A percentile compares a stretch with the other conserved stretches of the same genome.
Conservation (phyloP, 768 basidiomycete genomes). For the Mycena vulgaris region DNA sequence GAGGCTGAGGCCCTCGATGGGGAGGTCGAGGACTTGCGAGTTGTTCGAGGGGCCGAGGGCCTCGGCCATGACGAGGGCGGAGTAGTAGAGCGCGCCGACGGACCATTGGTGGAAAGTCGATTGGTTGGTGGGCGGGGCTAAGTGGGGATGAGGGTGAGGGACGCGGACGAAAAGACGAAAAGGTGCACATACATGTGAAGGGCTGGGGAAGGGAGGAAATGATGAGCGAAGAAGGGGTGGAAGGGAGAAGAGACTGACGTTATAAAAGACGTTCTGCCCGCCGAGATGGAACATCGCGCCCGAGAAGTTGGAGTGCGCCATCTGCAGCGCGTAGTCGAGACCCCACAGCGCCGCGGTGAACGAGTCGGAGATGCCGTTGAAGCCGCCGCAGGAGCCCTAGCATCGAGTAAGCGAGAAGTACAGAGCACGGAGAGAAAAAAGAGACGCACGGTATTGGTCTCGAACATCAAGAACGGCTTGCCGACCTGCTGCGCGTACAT, state of each 20-base stretch:
- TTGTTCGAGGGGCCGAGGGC: constrained; percentile 73
- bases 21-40: constrained; percentile 57
- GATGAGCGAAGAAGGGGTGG: too few relatives aligned
- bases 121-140: constrained; percentile 66
- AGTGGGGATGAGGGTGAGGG: not conserved
- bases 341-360: constrained; percentile 68
- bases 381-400: constrained; percentile 61
- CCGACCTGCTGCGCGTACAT: constrained; percentile 47
- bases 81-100: constrained; percentile 81
- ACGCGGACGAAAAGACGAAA: not conserved
- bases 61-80: constrained; percentile 79
- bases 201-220: not conserved
- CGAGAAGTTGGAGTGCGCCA: constrained; percentile 57
- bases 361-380: constrained; percentile 63
- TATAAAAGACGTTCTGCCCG: constrained; percentile 67
- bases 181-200: not conserved
- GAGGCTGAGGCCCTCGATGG: not conserved
- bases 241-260: constrained; percentile 33
- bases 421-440: not conserved
- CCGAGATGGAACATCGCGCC: constrained; percentile 58
- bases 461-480: constrained; percentile 66
- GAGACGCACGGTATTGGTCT: constrained; percentile 50
- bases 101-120: constrained; percentile 78
- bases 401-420: not conserved
- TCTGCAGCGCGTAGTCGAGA: constrained; percentile 63